A percentile compares a stretch with the other conserved stretches of the same genome.
These are phyloP conservation scores for Cryomyces minteri DNA, from an alignment of 495 filamentous ascomycete genomes.

Conservation along the genomic window DNA sequence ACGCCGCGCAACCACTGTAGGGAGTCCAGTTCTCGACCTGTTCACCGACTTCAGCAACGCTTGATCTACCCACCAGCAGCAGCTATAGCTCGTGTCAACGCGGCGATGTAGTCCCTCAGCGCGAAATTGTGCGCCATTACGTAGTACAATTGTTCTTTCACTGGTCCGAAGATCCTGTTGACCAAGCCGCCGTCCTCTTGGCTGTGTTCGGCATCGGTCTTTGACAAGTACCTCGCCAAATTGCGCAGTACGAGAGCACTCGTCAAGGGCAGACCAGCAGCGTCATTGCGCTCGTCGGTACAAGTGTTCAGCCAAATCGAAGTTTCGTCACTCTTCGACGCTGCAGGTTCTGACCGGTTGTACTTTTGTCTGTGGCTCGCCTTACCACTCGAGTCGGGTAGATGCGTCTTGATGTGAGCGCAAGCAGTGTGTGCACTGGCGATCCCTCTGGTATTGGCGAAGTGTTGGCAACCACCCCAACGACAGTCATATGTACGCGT, in stretches of 20 bases:
- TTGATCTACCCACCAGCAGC: slow-evolving; percentile 7
- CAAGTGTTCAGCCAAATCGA: slow-evolving; percentile 38
- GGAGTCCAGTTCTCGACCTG: no score
- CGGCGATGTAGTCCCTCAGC: slow-evolving; percentile 25
- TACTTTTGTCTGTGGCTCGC: slow-evolving; percentile 9
- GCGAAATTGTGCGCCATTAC: slow-evolving; percentile 29
- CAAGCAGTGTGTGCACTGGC: slow-evolving; percentile 29
- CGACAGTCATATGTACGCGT: slow-evolving; percentile 22
- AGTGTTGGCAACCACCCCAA: slow-evolving; percentile 40
- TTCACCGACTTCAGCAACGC: not conserved
- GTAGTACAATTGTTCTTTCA: slow-evolving; percentile 24
- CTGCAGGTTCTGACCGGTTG: slow-evolving; percentile 9
- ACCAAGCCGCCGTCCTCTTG: slow-evolving; percentile 32
- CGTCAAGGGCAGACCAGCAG: slow-evolving; percentile 69
- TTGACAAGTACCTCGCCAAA: slow-evolving; percentile 34
- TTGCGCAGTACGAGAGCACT: slow-evolving; percentile 78
- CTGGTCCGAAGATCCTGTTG: slow-evolving; percentile 25
- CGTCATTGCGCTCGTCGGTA: slow-evolving; percentile 63
- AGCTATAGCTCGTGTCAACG: slow-evolving; percentile 24
- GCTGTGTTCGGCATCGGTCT: slow-evolving; percentile 21
- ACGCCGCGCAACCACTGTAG: no score
- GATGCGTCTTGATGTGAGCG: slow-evolving; percentile 45
- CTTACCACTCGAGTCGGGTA: slow-evolving; percentile 23
- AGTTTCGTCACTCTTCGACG: not conserved
- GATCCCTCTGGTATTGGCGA: slow-evolving; percentile 26